phyloP scores from a whole-genome alignment of 2,329 filamentous ascomycete species.

The Aureobasidium melanogenum region DNA sequence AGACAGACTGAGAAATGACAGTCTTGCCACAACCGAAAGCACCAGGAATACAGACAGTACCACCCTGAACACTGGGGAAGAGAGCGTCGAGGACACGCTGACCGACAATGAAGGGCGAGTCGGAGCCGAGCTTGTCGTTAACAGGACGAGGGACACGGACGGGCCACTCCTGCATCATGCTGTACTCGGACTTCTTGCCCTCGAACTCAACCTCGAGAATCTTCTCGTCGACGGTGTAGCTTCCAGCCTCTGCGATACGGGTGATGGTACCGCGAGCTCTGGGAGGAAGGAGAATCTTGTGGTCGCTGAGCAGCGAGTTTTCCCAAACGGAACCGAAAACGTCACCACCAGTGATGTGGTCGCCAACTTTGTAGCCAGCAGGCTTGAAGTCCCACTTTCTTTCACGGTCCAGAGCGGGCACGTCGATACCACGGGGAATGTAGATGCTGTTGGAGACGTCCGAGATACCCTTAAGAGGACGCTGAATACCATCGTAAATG shows the following conservation, averaged over 20 bases:
- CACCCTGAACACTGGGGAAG: constrained; percentile 93
- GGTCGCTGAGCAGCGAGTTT: constrained; percentile 87
- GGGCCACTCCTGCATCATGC: constrained; percentile 99
- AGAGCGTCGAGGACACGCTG: constrained; percentile 94
- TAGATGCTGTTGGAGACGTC: constrained; percentile 79
- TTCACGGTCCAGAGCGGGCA: constrained; percentile 77
- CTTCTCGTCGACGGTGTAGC: constrained; percentile 89
- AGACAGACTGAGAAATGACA: constrained; percentile 96
- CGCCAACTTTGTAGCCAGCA: constrained; percentile 72
- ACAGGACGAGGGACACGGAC: constrained; percentile 90
- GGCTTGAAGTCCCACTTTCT: constrained; percentile 98
- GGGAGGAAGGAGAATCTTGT: constrained; percentile 88
- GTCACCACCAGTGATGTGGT: constrained; percentile 93
- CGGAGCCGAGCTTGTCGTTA: constrained; percentile 82
- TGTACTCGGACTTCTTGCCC: constrained; percentile 85
- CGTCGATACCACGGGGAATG: constrained; percentile 86
- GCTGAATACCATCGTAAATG: constrained; percentile 98
- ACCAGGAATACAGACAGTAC: constrained; percentile 94
- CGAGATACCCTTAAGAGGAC: constrained; percentile 80
- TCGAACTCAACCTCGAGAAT: constrained; percentile 95
- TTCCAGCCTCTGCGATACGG: constrained; percentile 77
- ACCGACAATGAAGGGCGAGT: constrained; percentile 88
- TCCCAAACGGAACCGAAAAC: constrained; percentile 92
- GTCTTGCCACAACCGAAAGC: constrained; percentile 99
- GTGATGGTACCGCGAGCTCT: constrained; percentile 87